Evolutionary conservation across 164 flowering plant genomes (phyloP), one percentile per base, ranked within the genome.

Genomic region (Macadamia tetraphylla): DNA sequence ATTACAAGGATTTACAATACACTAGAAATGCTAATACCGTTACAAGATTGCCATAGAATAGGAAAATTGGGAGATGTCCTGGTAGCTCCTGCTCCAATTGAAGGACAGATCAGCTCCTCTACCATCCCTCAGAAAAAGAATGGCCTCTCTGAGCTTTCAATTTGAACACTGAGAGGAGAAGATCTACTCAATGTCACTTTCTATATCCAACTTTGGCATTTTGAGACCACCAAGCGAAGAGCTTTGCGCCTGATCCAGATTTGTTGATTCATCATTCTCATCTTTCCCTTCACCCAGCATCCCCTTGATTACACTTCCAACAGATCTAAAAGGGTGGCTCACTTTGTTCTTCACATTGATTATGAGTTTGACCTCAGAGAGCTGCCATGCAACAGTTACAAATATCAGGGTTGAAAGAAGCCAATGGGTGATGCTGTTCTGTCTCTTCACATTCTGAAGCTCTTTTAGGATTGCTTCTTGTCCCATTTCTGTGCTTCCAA

Each of bases 301-400:
- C 62, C 86, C 78, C 1, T 32, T 35, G n/a, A 91, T 6, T 67
- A 81, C 35, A 42, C 70, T 68, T 44, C 88, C 81, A 29, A 87
- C 9, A 40, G 84, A 70, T 70, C 66, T 81, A 67, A 92, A 80
- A 1, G 96, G 94, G 74, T 92, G 71, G 60, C 58, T 78, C 46
- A 92, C 10, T 44, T 81, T 83, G 17, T 82, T 66, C 70, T 82
- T 90, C 31, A 90, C 57, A 63, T 70, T 80, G 55, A 83, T 48
- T 60, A 90, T 62, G n/a, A 92, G 71, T 14, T 91, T 80, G 35
- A 86, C 84, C 75, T 92, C 92, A 0, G 96, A 90, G 6, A 87
- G n/a, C 64, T 88, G 93, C 94, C 98, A 90, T 35, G 75, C 74
- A 0, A 83, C 61, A 2, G 91, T 90, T 51, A 85, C 73, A 0